Percentiles rank a stretch among this genome's conserved stretches.
Evolutionary conservation across 2,329 filamentous ascomycete genomes (phyloP).

Genomic region (Xylariales sp.): DNA sequence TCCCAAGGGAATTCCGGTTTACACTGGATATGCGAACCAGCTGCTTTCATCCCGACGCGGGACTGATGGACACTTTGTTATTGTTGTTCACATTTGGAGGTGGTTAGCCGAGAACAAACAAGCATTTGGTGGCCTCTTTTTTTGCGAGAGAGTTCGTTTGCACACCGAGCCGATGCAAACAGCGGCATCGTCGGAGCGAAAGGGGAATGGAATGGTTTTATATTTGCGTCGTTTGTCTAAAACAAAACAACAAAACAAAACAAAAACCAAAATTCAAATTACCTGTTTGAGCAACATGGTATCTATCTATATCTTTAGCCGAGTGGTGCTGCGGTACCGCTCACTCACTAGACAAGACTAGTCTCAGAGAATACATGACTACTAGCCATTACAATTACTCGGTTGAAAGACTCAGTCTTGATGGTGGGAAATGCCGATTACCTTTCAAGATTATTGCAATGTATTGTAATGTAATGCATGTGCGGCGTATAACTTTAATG

Average conservation of each 20-base stretch:
- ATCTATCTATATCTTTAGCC: too few relatives aligned
- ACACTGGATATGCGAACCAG: slow-evolving; percentile 4
- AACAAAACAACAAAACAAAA: background rate
- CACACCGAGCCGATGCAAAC: slow-evolving; percentile 9
- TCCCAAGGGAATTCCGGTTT: slow-evolving; percentile 14
- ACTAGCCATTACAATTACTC: background rate
- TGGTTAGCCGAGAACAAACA: background rate
- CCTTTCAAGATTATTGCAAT: too few relatives aligned
- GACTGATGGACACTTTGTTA: slow-evolving; percentile 6
- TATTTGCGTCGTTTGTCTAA: background rate
- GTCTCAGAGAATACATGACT: too few relatives aligned
- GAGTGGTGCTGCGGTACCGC: background rate
- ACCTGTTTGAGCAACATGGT: background rate
- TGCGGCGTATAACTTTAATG: too few relatives aligned
- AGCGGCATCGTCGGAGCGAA: background rate
- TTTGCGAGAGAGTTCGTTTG: background rate
- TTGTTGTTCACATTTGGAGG: background rate
- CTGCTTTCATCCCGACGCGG: background rate
- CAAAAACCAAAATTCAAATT: background rate
- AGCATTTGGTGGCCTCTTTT: background rate
- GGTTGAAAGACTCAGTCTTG: background rate
- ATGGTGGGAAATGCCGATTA: too few relatives aligned
- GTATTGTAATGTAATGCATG: too few relatives aligned
- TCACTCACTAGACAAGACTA: too few relatives aligned
- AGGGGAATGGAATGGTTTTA: background rate